These are phyloP conservation scores for Phytophthora tubulina DNA, from an alignment of 352 stramenopile genomes.

Conservation along the genomic window DNA sequence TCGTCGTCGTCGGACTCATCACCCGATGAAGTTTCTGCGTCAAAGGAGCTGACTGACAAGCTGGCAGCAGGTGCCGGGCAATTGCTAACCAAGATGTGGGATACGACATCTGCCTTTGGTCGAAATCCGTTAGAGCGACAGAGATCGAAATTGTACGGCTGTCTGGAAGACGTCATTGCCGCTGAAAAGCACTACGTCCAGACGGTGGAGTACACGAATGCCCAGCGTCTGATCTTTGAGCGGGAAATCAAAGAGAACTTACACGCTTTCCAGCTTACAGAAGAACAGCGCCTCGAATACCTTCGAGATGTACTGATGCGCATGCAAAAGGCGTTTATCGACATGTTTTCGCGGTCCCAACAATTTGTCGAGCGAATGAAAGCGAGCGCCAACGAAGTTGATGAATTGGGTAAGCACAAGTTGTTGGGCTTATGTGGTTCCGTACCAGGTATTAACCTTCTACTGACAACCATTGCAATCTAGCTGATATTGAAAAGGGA, in stretches of 20 bases:
- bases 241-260: slow-evolving; percentile 83
- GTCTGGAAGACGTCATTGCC: slow-evolving; percentile 73
- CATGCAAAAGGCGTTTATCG: slow-evolving; percentile 65
- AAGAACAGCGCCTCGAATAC: slow-evolving; percentile 86
- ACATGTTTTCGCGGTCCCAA: slow-evolving; percentile 55
- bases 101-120: slow-evolving; percentile 74
- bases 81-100: slow-evolving; percentile 86
- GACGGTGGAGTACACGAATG: slow-evolving; percentile 74
- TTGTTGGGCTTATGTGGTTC: background rate
- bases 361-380: slow-evolving; percentile 63
- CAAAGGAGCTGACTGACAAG: slow-evolving; percentile 75
- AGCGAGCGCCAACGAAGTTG: slow-evolving; percentile 55
- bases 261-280: slow-evolving; percentile 82
- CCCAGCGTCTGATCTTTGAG: slow-evolving; percentile 70
- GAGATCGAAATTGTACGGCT: slow-evolving; percentile 64
- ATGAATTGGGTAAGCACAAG: slow-evolving; percentile 70
- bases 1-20: slow-evolving; percentile 22
- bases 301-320: slow-evolving; percentile 80
- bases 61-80: slow-evolving; percentile 63
- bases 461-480: background rate
- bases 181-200: slow-evolving; percentile 78
- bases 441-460: background rate
- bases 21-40: slow-evolving; percentile 37
- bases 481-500: slow-evolving; percentile 81
- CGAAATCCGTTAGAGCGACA: slow-evolving; percentile 74